Percentiles rank a stretch among this genome's conserved stretches.
Evolutionary conservation across 352 stramenopile genomes (phyloP).

Genomic region (Pythium phragmitis): DNA sequence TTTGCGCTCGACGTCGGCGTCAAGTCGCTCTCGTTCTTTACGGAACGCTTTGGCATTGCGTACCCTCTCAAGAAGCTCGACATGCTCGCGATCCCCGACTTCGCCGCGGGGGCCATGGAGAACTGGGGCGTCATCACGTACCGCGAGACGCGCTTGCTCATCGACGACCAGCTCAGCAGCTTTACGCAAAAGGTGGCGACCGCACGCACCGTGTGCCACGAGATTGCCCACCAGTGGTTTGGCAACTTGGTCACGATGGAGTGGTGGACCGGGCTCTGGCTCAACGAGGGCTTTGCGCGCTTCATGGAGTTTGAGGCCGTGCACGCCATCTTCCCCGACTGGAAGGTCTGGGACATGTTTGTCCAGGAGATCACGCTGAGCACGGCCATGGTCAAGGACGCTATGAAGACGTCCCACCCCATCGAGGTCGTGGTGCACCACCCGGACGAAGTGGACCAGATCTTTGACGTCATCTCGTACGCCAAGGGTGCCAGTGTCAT

Average conservation of each 20-base stretch:
- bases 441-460: conserved; percentile 95
- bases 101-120: conserved; percentile 94
- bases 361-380: conserved; percentile 69
- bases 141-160: conserved; percentile 90
- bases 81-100: conserved; percentile 96
- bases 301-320: conserved; percentile 96
- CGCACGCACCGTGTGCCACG: conserved; percentile 95
- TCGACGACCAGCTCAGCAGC: conserved; percentile 66
- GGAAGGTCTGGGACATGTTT: conserved; percentile 96
- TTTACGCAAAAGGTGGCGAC: conserved; percentile 58
- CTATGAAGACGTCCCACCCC: conserved; percentile 88
- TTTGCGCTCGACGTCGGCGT: conserved; percentile 88
- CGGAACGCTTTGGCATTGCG: conserved; percentile 64
- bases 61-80: conserved; percentile 99
- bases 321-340: conserved; percentile 92
- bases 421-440: conserved; percentile 95
- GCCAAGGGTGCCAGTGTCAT: conserved; percentile 87
- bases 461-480: conserved; percentile 98
- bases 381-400: conserved; percentile 91
- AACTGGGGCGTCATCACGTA: conserved; percentile 97
- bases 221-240: conserved; percentile 97
- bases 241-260: conserved; percentile 99
- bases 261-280: conserved; percentile 94
- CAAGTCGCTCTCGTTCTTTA: conserved; percentile 72
- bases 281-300: conserved; percentile 98